Evolutionary conservation across 805 yeast species (phyloP).

Genomic region (Yamadazyma ubonensis): DNA sequence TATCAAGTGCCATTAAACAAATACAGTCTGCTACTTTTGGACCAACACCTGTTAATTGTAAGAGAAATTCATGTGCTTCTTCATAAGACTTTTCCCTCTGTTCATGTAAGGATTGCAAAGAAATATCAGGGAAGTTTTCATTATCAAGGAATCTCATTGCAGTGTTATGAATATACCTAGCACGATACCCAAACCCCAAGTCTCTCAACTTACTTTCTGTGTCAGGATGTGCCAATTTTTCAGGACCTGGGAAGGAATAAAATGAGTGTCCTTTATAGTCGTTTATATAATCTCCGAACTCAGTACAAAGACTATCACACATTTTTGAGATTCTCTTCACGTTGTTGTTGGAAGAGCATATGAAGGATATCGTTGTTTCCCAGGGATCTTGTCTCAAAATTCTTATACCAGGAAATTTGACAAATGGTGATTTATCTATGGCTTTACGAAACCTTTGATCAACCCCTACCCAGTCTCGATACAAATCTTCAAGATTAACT

Average conservation of each 20-base stretch:
- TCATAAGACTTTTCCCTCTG: conserved; percentile 49
- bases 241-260: conserved; percentile 75
- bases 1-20: conserved; percentile 84
- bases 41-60: conserved; percentile 83
- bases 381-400: conserved; percentile 94
- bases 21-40: conserved; percentile 99
- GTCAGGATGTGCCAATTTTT: conserved; percentile 35
- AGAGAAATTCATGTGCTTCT: conserved; percentile 56
- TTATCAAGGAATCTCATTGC: conserved; percentile 52
- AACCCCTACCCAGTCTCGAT: conserved; percentile 56
- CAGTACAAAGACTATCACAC: conserved; percentile 75
- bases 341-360: conserved; percentile 94
- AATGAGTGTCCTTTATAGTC: conserved; percentile 53
- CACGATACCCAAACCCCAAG: conserved; percentile 85
- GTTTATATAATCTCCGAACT: conserved; percentile 64
- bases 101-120: conserved; percentile 35
- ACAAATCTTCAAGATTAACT: conserved; percentile 52
- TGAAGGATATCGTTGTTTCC: conserved; percentile 89
- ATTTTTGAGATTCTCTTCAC: conserved; percentile 89
- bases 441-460: conserved; percentile 49
- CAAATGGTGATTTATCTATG: conserved; percentile 32
- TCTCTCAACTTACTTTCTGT: conserved; percentile 45
- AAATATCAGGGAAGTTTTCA: conserved; percentile 34
- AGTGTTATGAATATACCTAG: conserved; percentile 80
- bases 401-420: conserved; percentile 64